Conservation (phyloP, 2,329 filamentous ascomycete species). For the Fusarium albosuccineum region DNA sequence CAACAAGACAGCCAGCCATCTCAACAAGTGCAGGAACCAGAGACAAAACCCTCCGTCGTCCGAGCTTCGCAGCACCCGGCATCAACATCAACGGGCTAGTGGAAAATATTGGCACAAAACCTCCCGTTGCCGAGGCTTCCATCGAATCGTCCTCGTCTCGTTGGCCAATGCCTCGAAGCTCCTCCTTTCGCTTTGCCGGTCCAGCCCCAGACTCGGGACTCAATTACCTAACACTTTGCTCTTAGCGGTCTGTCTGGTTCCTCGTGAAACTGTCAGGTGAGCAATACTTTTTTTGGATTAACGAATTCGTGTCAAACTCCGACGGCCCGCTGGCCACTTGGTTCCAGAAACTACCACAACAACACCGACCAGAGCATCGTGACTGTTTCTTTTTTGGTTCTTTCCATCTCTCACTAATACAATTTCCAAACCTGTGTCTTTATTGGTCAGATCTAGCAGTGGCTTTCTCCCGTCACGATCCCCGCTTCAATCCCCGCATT, state of each 20-base stretch:
- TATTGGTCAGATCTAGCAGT: conserved; percentile 36
- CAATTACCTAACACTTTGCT: conserved; percentile 45
- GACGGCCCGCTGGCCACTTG: conserved; percentile 12
- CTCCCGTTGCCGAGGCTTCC: conserved; percentile 31
- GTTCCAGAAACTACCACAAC: conserved; percentile 27
- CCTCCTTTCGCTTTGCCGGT: conserved; percentile 27
- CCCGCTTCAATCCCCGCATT: conserved; percentile 37
- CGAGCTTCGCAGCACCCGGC: conserved; percentile 4
- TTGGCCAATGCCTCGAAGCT: conserved; percentile 37
- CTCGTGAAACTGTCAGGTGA: conserved; percentile 37
- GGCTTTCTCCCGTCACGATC: conserved; percentile 23
- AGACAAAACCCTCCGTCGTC: conserved; percentile 2
- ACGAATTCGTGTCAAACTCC: conserved; percentile 30
- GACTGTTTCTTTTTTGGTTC: conserved; percentile 37
- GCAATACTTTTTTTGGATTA: too few relatives aligned
- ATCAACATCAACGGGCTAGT: background rate
- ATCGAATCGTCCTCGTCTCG: conserved; percentile 22
- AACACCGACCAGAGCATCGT: conserved; percentile 37
- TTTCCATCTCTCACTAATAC: conserved; percentile 30
- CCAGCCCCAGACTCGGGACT: conserved; percentile 27
- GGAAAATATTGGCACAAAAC: conserved; percentile 1
- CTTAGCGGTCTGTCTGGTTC: conserved; percentile 35
- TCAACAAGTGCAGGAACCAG: conserved; percentile 25
- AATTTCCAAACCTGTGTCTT: conserved; percentile 20
- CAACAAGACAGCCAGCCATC: conserved; percentile 23